Conservation (phyloP, 225 moss, liverwort and hornwort species). For the Neckera pumila region DNA sequence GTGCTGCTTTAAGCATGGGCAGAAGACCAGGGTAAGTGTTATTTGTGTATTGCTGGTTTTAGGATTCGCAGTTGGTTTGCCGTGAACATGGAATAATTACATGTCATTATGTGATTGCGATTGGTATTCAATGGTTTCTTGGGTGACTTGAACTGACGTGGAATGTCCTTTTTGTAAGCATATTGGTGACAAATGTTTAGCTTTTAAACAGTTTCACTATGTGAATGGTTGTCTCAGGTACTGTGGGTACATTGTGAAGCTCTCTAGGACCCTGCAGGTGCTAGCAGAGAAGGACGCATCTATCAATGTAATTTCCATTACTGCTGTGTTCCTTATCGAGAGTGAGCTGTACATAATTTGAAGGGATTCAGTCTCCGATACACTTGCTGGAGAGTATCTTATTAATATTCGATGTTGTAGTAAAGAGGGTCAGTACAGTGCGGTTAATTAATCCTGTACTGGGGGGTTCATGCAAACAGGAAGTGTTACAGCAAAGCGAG, state of each 20-base stretch:
- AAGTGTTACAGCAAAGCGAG: constrained; percentile 28
- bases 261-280: constrained; percentile 51
- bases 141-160: not conserved
- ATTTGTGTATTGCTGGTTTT: not conserved
- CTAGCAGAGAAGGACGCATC: constrained; percentile 43
- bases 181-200: not conserved
- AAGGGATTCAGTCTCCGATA: not conserved
- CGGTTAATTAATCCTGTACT: not conserved
- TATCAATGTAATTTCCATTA: constrained; percentile 31
- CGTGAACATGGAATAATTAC: not conserved
- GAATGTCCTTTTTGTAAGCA: not conserved
- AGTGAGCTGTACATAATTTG: not conserved
- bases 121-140: not conserved
- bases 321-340: not conserved
- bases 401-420: not conserved
- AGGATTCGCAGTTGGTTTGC: not conserved
- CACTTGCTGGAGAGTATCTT: not conserved
- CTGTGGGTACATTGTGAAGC: constrained; percentile 62
- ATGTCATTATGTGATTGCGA: not conserved
- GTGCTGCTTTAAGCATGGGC: constrained; percentile 51
- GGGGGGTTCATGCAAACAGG: constrained; percentile 20
- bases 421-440: not conserved
- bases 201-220: not conserved
- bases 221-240: constrained; percentile 39
- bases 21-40: constrained; percentile 60